Conservation (phyloP, 495 filamentous ascomycete species). For the Aeminium ludgeri region DNA sequence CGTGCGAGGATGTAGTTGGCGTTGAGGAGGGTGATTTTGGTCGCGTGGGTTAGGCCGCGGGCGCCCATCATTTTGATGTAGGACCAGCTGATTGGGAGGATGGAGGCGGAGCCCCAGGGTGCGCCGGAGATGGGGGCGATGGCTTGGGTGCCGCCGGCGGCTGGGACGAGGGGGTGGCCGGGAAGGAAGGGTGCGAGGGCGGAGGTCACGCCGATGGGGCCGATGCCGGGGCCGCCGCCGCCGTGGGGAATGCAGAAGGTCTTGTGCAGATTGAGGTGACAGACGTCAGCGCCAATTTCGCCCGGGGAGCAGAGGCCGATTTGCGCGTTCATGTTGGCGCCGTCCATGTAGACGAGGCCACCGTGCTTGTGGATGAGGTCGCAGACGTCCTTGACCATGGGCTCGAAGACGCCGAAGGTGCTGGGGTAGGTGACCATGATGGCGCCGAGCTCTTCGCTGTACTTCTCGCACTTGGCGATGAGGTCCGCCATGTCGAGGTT, state of each 20-base stretch:
- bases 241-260: slow-evolving; percentile 99
- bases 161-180: slow-evolving; percentile 42
- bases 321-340: slow-evolving; percentile 98
- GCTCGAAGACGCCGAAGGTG: slow-evolving; percentile 94
- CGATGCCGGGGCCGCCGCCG: slow-evolving; percentile 87
- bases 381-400: slow-evolving; percentile 72
- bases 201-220: slow-evolving; percentile 80
- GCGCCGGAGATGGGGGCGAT: slow-evolving; percentile 69
- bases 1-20: slow-evolving; percentile 94
- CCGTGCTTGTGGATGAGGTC: slow-evolving; percentile 73
- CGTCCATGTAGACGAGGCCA: slow-evolving; percentile 98
- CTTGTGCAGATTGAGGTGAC: slow-evolving; percentile 96
- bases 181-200: slow-evolving; percentile 71
- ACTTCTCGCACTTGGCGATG: slow-evolving; percentile 70
- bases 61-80: slow-evolving; percentile 97
- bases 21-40: slow-evolving; percentile 85
- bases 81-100: slow-evolving; percentile 92
- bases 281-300: slow-evolving; percentile 94
- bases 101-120: slow-evolving; percentile 81
- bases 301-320: slow-evolving; percentile 94
- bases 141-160: slow-evolving; percentile 44
- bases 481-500: slow-evolving; percentile 83
- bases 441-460: slow-evolving; percentile 71
- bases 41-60: slow-evolving; percentile 80
- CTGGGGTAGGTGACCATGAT: slow-evolving; percentile 99